Conservation (phyloP, 768 basidiomycete species). For the Mycena latifolia region DNA sequence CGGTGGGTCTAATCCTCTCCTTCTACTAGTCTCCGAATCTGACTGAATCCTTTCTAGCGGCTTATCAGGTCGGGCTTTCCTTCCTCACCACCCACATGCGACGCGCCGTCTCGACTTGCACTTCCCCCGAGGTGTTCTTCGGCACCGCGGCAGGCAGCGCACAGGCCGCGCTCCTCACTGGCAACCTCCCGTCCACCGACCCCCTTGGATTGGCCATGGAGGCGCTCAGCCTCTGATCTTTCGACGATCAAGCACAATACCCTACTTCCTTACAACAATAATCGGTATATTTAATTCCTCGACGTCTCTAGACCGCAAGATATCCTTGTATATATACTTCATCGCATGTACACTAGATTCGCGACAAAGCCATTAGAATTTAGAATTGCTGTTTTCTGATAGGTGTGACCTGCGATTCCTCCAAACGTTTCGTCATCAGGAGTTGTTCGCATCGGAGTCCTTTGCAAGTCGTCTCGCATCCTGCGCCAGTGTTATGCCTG, state of each 20-base stretch:
- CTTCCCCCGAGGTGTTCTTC: constrained; percentile 93
- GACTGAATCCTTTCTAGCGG: constrained; percentile 62
- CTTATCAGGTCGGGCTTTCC: constrained; percentile 96
- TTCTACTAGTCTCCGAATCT: constrained; percentile 8
- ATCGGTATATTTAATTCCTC: constrained; percentile 14
- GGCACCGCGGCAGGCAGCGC: constrained; percentile 57
- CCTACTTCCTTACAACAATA: constrained; percentile 14
- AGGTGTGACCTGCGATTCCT: no score
- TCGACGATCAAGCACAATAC: constrained; percentile 3
- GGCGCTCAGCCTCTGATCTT: constrained; percentile 46
- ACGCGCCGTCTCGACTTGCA: constrained; percentile 94
- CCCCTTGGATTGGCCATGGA: constrained; percentile 77
- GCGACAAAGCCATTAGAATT: not conserved
- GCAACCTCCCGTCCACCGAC: constrained; percentile 59
- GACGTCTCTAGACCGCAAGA: constrained; percentile 1
- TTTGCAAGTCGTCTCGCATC: no score
- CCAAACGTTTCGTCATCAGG: no score
- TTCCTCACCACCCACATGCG: constrained; percentile 96
- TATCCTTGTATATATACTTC: constrained; percentile 24
- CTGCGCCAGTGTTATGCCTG: constrained; percentile 37
- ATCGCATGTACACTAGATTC: constrained; percentile 25
- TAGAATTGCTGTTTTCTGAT: not conserved
- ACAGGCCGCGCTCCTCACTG: constrained; percentile 49
- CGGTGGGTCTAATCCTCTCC: constrained; percentile 59
- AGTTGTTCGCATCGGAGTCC: no score